phyloP scores from a whole-genome alignment of 441 rosid species.

The Euphorbia corollata region DNA sequence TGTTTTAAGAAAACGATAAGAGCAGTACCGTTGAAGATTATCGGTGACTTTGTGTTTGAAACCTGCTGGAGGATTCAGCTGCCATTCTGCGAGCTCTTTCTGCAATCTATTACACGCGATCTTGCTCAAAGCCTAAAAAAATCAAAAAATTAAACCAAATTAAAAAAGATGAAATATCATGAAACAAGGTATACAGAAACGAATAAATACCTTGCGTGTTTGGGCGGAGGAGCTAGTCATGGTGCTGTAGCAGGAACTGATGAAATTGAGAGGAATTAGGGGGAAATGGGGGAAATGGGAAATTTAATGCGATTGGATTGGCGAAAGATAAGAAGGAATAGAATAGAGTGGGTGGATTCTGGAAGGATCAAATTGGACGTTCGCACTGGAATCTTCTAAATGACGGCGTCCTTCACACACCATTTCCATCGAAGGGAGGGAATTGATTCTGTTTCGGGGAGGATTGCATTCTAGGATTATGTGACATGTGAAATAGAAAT shows the following conservation, averaged over 20 bases:
- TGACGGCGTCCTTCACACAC: not conserved
- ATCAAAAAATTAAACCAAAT: not conserved
- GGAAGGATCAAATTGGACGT: not conserved
- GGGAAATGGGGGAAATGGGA: not conserved
- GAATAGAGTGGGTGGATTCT: slow-evolving; percentile 1
- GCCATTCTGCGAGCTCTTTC: slow-evolving; percentile 91
- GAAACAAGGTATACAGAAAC: not conserved
- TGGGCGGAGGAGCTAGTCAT: slow-evolving; percentile 71
- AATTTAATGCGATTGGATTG: not conserved
- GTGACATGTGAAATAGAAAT: no score
- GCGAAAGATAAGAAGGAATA: not conserved
- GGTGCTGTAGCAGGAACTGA: slow-evolving; percentile 12
- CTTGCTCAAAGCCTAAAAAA: slow-evolving; percentile 64
- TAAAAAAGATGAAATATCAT: not conserved
- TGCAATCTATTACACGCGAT: slow-evolving; percentile 82
- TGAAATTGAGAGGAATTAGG: not conserved
- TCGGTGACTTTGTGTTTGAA: slow-evolving; percentile 81
- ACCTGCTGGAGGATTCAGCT: slow-evolving; percentile 69
- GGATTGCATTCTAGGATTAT: no score
- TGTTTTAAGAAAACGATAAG: slow-evolving; percentile 1
- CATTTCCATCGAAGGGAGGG: not conserved
- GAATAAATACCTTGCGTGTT: slow-evolving; percentile 49
- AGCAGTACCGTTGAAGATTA: slow-evolving; percentile 57
- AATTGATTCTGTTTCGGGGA: no score
- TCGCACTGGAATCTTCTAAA: not conserved